Evolutionary conservation across 768 basidiomycete genomes (phyloP), one percentile per base, ranked within the genome.

Genomic region (Pisolithus albus): DNA sequence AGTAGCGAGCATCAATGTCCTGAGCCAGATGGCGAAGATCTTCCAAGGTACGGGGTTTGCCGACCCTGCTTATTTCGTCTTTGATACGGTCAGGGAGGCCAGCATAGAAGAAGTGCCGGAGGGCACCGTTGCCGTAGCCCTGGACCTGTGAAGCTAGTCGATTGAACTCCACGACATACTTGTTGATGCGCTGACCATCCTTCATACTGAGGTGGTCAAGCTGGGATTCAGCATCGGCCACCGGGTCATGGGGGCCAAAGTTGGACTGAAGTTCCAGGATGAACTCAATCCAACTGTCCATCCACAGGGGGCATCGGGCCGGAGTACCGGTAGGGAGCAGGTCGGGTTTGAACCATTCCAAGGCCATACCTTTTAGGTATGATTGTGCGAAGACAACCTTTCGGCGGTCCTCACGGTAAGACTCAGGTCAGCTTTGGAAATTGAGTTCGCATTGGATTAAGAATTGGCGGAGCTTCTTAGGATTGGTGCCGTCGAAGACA

Each of bases 1-100:
- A 62, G 36, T 62, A 59, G 18, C 39, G 36, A 1, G 24, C 26
- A 26, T 61, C 53, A 24, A 55, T 47, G 0, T 10, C 10, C 11
- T 54, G 61, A 1, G 50, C 50, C 0, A 54, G 39, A 3, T n/a
- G 0, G 0, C 39, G 16, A 6, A 60, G 44, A 0, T 45, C 45
- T 0, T 23, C 11, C 1, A 51, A 36, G 4, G 46, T 52, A 13
- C 16, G 23, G 38, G 34, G 46, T 32, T 56, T 59, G 3, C 46
- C 40, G 34, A 54, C 42, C 3, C 46, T 41, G 28, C 60, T 53
- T 36, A 59, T 52, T 1, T 51, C 41, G 16, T 60, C 50, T 5
- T 55, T 53, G 52, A 61, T 48, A 7, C 40, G 41, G 13, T 28
- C 28, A 28, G 28, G 28, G 28, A 28, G 28, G 28, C 28, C 4